A percentile compares a stretch with the other conserved stretches of the same genome.
Conservation (phyloP, 2,329 filamentous ascomycete genomes). For the Sporothrix luriei region DNA sequence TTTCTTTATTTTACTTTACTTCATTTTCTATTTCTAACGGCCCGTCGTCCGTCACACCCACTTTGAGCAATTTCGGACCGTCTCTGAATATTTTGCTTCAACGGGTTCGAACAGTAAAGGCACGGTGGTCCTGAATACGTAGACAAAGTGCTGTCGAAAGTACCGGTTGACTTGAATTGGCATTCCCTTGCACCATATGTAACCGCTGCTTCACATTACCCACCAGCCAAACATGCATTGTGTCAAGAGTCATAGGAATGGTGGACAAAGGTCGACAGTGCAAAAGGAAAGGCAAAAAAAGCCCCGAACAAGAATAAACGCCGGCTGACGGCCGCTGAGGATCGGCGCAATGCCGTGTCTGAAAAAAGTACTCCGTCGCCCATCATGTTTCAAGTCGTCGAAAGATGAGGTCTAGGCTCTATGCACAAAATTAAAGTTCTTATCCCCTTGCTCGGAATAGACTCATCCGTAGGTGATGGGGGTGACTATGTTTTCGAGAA, state of each 20-base stretch:
- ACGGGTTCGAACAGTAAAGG: no score
- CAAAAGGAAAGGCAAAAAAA: background rate
- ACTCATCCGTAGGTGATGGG: background rate
- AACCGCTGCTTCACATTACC: background rate
- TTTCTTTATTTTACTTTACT: no score
- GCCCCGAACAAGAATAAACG: background rate
- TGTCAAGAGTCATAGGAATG: background rate
- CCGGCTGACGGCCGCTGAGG: constrained; percentile 6
- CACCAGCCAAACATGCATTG: constrained; percentile 6
- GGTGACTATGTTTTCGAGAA: background rate
- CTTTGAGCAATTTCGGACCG: no score
- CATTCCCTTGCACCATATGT: background rate
- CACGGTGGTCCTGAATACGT: no score
- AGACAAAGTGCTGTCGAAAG: background rate
- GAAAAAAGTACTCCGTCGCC: background rate
- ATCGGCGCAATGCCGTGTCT: constrained; percentile 15
- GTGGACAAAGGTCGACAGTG: background rate
- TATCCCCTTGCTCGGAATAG: constrained; percentile 6
- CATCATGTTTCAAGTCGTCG: constrained; percentile 8
- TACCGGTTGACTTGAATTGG: background rate
- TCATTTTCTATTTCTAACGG: no score
- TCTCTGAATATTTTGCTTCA: no score
- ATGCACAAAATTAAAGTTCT: background rate
- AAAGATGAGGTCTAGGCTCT: background rate
- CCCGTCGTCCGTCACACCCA: no score